A percentile compares a stretch with the other conserved stretches of the same genome.
Evolutionary conservation across 176 grass and related monocot species (phyloP).

Genomic region (Eleusine indica): DNA sequence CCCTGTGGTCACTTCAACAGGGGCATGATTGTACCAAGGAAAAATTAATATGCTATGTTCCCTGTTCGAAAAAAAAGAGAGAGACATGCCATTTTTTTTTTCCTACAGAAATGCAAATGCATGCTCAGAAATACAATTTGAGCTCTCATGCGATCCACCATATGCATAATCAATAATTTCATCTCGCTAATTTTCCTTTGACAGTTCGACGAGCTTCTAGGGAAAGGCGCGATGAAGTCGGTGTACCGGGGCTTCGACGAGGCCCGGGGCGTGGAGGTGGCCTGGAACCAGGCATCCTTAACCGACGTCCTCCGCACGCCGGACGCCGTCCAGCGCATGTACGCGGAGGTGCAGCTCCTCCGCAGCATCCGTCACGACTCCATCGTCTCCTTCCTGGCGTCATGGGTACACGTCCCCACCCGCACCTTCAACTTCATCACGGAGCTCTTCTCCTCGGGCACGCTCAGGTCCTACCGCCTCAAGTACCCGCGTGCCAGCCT

Average conservation of each 20-base stretch:
- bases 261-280: slow-evolving; percentile 71
- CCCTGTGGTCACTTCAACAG: no score
- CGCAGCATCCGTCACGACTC: slow-evolving; percentile 68
- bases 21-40: no score
- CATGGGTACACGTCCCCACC: slow-evolving; percentile 53
- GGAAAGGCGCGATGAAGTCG: slow-evolving; percentile 87
- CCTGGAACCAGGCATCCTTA: slow-evolving; percentile 90
- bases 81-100: no score
- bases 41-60: no score
- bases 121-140: no score
- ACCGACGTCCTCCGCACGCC: slow-evolving; percentile 58
- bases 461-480: slow-evolving; percentile 67
- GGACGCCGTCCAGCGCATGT: slow-evolving; percentile 71
- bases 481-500: slow-evolving; percentile 65
- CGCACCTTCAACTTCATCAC: slow-evolving; percentile 96
- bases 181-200: no score
- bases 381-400: slow-evolving; percentile 77
- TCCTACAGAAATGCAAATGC: no score
- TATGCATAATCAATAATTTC: no score
- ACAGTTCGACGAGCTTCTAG: slow-evolving; percentile 73
- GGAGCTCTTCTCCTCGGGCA: slow-evolving; percentile 97
- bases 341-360: slow-evolving; percentile 89
- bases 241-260: slow-evolving; percentile 92
- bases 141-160: no score
- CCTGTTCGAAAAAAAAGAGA: no score